These are phyloP conservation scores for Grigorovia jiainica DNA, from an alignment of 805 yeast genomes.

Conservation along the genomic window DNA sequence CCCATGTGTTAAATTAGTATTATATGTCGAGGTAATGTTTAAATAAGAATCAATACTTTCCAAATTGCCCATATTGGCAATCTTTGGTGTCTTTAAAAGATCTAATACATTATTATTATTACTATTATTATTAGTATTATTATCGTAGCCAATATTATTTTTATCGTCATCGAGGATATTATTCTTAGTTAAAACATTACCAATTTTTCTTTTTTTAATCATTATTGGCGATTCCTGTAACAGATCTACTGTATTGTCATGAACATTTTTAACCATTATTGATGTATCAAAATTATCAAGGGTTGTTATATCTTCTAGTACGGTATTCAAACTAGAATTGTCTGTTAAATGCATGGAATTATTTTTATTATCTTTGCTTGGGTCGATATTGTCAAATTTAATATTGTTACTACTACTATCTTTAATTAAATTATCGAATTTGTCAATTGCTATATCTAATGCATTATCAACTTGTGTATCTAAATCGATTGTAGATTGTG, in stretches of 20 bases:
- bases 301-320: conserved; percentile 19
- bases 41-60: not conserved
- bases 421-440: too few relatives aligned
- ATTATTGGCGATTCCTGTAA: conserved; percentile 19
- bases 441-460: too few relatives aligned
- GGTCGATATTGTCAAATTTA: too few relatives aligned
- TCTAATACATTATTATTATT: not conserved
- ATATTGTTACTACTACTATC: not conserved
- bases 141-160: too few relatives aligned
- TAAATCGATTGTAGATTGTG: too few relatives aligned
- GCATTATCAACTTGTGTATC: too few relatives aligned
- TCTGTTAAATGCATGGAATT: not conserved
- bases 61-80: too few relatives aligned
- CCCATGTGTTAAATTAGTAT: not conserved
- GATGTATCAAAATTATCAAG: conserved; percentile 22
- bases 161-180: too few relatives aligned
- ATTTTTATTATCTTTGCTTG: not conserved
- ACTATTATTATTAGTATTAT: not conserved
- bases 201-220: conserved; percentile 29
- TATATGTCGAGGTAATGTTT: not conserved
- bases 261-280: conserved; percentile 15
- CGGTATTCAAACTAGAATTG: not conserved
- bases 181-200: too few relatives aligned
- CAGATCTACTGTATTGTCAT: conserved; percentile 7
- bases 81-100: not conserved